These are phyloP conservation scores for Ormosia semicastrata DNA, from an alignment of 306 rosid genomes.

Conservation along the genomic window DNA sequence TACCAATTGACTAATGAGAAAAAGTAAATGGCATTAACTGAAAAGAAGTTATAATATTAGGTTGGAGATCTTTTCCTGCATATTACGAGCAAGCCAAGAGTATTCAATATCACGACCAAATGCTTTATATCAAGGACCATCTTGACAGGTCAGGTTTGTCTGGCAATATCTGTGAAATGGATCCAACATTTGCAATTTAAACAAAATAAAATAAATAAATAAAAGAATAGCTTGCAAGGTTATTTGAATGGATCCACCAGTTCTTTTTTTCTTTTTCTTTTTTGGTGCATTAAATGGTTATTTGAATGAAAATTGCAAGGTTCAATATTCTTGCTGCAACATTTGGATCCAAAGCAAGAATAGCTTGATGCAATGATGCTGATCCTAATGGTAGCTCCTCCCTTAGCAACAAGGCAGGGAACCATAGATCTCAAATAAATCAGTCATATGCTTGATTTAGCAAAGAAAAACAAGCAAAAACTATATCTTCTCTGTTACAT, in stretches of 20 bases:
- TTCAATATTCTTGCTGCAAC: background rate
- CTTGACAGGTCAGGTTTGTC: constrained; percentile 90
- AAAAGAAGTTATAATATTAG: constrained; percentile 9
- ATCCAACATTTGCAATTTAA: constrained; percentile 12
- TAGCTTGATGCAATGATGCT: background rate
- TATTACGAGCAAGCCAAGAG: constrained; percentile 96
- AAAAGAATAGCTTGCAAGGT: too few species aligned
- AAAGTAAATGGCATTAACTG: background rate
- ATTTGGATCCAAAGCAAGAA: constrained; percentile 14
- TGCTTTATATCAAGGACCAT: constrained; percentile 88
- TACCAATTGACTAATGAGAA: background rate
- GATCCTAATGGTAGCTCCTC: background rate
- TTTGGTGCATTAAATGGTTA: background rate
- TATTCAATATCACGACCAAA: constrained; percentile 79
- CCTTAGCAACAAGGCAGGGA: background rate
- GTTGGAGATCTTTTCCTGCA: constrained; percentile 71
- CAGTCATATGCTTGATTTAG: constrained; percentile 3
- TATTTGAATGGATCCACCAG: background rate
- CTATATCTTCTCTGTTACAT: background rate
- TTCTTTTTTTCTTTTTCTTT: too few species aligned
- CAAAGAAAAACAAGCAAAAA: background rate
- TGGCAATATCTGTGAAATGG: constrained; percentile 61
- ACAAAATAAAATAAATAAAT: background rate
- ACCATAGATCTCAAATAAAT: background rate
- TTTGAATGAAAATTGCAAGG: background rate